Percentiles rank a stretch among this genome's conserved stretches.
These are phyloP conservation scores for Pichia gijzeniarum DNA, from an alignment of 805 yeast genomes.

Conservation along the genomic window DNA sequence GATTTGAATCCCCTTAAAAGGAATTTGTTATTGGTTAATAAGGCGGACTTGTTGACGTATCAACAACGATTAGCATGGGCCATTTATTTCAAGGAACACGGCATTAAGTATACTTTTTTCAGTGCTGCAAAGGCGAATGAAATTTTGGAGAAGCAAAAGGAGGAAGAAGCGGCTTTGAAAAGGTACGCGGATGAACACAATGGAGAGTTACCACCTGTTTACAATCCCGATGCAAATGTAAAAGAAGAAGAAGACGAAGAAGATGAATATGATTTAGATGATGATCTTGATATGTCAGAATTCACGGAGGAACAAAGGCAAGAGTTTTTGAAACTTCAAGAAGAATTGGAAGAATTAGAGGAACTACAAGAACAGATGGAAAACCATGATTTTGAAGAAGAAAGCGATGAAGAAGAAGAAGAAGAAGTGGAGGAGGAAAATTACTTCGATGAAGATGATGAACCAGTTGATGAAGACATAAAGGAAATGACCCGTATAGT, in stretches of 20 bases:
- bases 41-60: constrained; percentile 79
- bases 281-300: constrained; percentile 17
- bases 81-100: constrained; percentile 57
- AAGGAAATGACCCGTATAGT: constrained; percentile 59
- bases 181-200: constrained; percentile 12
- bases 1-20: constrained; percentile 71
- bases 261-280: constrained; percentile 16
- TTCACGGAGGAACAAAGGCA: constrained; percentile 18
- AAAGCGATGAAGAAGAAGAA: constrained; percentile 21
- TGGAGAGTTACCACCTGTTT: constrained; percentile 11
- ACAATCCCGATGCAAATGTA: constrained; percentile 1
- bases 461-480: constrained; percentile 24
- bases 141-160: constrained; percentile 56
- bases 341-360: constrained; percentile 16
- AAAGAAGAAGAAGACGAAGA: constrained; percentile 4
- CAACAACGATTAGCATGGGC: constrained; percentile 86
- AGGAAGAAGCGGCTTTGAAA: constrained; percentile 29
- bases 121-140: constrained; percentile 85
- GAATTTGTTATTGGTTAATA: constrained; percentile 81
- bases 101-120: constrained; percentile 84
- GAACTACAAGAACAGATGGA: constrained; percentile 15
- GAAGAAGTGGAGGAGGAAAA: constrained; percentile 21
- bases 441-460: constrained; percentile 28
- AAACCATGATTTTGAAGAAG: constrained; percentile 15
- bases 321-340: constrained; percentile 15